Percentiles rank a stretch among this genome's conserved stretches.
Evolutionary conservation across 805 yeast genomes (phyloP).

Genomic region (Kodamaea kaohsiungensis): DNA sequence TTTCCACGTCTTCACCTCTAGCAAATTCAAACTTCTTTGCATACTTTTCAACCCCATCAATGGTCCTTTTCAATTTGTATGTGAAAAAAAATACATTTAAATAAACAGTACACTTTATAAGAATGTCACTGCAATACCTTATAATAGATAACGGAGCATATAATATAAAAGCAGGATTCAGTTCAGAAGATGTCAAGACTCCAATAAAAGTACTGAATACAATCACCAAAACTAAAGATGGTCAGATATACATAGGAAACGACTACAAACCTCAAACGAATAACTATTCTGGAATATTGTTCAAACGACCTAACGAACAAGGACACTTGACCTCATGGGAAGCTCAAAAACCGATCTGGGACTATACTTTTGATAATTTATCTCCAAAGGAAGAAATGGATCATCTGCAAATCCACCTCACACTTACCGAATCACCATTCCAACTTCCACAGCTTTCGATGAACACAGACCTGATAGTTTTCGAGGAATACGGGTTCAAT

Average conservation of each 20-base stretch:
- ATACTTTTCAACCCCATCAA: background rate
- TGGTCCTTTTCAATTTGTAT: background rate
- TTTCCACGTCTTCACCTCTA: too few species aligned
- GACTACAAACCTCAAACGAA: constrained; percentile 62
- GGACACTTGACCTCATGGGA: constrained; percentile 95
- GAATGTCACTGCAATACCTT: constrained; percentile 28
- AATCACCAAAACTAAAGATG: constrained; percentile 73
- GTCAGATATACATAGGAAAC: constrained; percentile 65
- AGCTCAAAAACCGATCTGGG: constrained; percentile 87
- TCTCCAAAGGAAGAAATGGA: constrained; percentile 42
- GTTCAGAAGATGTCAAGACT: constrained; percentile 17
- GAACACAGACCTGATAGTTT: constrained; percentile 86
- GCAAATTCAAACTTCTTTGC: background rate
- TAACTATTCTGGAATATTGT: constrained; percentile 72
- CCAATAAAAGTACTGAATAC: constrained; percentile 67
- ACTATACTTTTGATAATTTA: constrained; percentile 55
- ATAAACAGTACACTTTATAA: background rate
- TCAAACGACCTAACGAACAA: constrained; percentile 81
- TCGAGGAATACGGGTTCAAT: constrained; percentile 88
- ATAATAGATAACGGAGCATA: constrained; percentile 91
- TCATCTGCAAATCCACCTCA: constrained; percentile 54
- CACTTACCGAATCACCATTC: constrained; percentile 79
- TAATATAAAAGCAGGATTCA: constrained; percentile 57
- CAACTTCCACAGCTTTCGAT: constrained; percentile 79
- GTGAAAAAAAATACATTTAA: background rate